Base-by-base conservation (phyloP, 495 filamentous ascomycete species). In the Xylaria grammica region DNA sequence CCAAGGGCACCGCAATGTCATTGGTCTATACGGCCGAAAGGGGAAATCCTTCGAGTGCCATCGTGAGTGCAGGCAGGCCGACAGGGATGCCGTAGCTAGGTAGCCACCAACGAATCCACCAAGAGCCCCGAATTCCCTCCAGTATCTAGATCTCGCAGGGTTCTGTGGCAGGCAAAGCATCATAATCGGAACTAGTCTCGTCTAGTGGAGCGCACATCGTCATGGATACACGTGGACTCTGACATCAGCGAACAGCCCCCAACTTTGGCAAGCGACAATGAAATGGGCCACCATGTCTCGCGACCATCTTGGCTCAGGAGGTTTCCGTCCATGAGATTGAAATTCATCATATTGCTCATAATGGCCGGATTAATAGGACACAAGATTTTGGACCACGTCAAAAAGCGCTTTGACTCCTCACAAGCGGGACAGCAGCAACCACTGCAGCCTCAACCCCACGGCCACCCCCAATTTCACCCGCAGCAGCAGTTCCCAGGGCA, bases 351-450 rank as follows among this genome's bases (percentile, higher is more conserved):
- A 29, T n/a, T 58, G 19, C 62, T 64, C 24, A 58, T 58, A 11
- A 64, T 64, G 62, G 62, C 53, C 0, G 62, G 62, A 19, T 30
- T 46, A 29, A 4, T 64, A 22, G 62, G 62, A 22, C 62, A 64
- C 44, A 64, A 64, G 20, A 15, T 64, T 13, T 2, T 64, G 32
- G 15, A 4, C 13, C 42, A 57, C 44, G 26, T 64, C n/a, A 57
- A 46, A 24, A 64, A 64, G 26, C 52, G 51, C 62, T 27, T 40
- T 4, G 29, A 40, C 34, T 26, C 19, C 19, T 63, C 51, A 13
- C 7, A 17, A 7, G 36, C 50, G 7, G 22, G 26, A n/a, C 36
- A 26, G 10, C 55, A 20, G 24, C 27, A 30, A 15, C 49, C 38
- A 30, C 29, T 29, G 3, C 62, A 49, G 29, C 52, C 19, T 5